Percentiles rank a stretch among this genome's conserved stretches.
Conservation (phyloP, 2,329 filamentous ascomycete species). For the Plectosphaerella cucumerina region DNA sequence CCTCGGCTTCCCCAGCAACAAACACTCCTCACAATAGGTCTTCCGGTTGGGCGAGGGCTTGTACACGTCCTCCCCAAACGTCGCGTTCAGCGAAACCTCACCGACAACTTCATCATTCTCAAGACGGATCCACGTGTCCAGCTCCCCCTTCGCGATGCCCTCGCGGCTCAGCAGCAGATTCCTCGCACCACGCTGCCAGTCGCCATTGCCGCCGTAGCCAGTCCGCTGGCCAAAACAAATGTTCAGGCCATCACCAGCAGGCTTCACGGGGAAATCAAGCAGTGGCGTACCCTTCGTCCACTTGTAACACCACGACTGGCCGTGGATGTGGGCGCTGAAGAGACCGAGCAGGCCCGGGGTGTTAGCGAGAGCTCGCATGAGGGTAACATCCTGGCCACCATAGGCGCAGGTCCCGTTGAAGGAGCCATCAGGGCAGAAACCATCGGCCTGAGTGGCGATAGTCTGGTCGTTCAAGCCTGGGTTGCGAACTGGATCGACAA, state of each 20-base stretch:
- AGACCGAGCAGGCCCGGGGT: slow-evolving; percentile 52
- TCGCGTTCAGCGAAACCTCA: slow-evolving; percentile 51
- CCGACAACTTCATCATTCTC: slow-evolving; percentile 51
- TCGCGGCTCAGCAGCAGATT: slow-evolving; percentile 47
- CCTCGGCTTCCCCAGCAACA: too few relatives aligned
- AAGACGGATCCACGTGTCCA: slow-evolving; percentile 59
- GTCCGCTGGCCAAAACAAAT: slow-evolving; percentile 61
- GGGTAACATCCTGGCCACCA: slow-evolving; percentile 51
- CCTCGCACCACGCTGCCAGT: slow-evolving; percentile 57
- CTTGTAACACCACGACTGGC: slow-evolving; percentile 53
- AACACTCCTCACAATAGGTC: slow-evolving; percentile 15
- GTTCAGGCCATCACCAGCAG: slow-evolving; percentile 30
- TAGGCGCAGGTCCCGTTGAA: slow-evolving; percentile 32
- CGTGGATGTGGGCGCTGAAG: slow-evolving; percentile 66
- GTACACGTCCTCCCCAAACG: slow-evolving; percentile 55
- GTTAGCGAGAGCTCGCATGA: slow-evolving; percentile 57
- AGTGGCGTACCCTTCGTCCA: slow-evolving; percentile 37
- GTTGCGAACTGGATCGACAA: slow-evolving; percentile 30
- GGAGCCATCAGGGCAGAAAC: slow-evolving; percentile 37
- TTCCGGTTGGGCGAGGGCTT: slow-evolving; percentile 33
- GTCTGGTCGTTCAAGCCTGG: slow-evolving; percentile 38
- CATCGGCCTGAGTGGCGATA: slow-evolving; percentile 37
- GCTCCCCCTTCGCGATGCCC: slow-evolving; percentile 30
- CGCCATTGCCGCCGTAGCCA: slow-evolving; percentile 67
- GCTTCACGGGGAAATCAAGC: slow-evolving; percentile 56